Evolutionary conservation across 768 basidiomycete species (phyloP).

Genomic region (Hortiboletus flavorubellus): DNA sequence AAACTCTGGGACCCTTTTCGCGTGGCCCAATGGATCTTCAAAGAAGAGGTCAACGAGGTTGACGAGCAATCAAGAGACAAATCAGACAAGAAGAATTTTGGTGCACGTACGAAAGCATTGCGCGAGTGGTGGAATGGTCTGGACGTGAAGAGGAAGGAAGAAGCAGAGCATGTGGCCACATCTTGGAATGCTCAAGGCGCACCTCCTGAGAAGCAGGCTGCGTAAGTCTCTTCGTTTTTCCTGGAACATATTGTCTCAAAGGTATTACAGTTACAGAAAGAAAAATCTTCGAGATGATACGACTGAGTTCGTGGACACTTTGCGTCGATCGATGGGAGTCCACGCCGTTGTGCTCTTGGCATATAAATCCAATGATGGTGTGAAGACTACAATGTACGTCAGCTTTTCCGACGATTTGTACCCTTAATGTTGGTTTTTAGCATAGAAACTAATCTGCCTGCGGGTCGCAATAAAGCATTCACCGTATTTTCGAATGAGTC

Average conservation of each 20-base stretch:
- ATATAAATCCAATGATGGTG: background rate
- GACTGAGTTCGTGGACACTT: background rate
- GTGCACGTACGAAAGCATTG: background rate
- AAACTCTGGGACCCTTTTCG: background rate
- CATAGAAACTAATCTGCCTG: background rate
- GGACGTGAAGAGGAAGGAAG: background rate
- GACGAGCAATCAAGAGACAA: background rate
- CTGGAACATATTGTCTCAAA: too few relatives aligned
- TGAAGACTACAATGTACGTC: background rate
- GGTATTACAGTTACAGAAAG: background rate
- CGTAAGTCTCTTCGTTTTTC: background rate
- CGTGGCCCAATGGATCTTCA: background rate
- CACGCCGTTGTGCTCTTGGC: background rate
- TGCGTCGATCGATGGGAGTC: background rate
- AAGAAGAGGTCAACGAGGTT: background rate
- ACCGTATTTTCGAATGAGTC: too few relatives aligned
- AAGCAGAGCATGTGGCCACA: background rate
- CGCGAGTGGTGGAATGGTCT: background rate
- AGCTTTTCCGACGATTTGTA: too few relatives aligned
- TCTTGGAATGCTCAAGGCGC: background rate
- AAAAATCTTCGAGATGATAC: background rate
- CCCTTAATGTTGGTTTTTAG: background rate
- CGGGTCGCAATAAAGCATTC: background rate
- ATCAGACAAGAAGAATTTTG: background rate
- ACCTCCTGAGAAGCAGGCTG: background rate